Evolutionary conservation across 805 yeast genomes (phyloP).

Genomic region (Wickerhamomyces hampshirensis): DNA sequence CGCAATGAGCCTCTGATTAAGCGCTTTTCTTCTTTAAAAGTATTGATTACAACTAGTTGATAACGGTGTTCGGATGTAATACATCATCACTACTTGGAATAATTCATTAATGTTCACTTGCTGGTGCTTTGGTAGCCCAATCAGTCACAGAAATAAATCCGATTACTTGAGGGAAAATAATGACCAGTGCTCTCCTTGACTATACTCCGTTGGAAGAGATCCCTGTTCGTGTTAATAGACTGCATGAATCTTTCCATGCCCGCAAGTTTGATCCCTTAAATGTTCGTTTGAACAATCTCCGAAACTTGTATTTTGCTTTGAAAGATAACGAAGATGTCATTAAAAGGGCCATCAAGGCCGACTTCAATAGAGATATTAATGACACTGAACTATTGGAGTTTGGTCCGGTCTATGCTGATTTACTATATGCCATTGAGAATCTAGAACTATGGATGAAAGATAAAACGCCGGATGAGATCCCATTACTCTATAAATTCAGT

Average conservation of each 20-base stretch:
- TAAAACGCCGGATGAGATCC: constrained; percentile 23
- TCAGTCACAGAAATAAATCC: too few species aligned
- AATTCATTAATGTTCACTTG: neutral
- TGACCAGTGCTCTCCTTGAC: constrained; percentile 23
- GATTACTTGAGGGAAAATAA: too few species aligned
- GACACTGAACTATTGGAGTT: constrained; percentile 66
- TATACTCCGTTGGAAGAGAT: constrained; percentile 48
- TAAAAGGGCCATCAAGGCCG: constrained; percentile 54
- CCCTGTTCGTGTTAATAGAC: constrained; percentile 37
- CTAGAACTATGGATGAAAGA: constrained; percentile 61
- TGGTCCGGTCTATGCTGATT: constrained; percentile 45
- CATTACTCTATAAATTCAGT: constrained; percentile 16
- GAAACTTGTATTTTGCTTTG: constrained; percentile 61
- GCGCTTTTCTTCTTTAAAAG: too few species aligned
- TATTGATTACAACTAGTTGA: too few species aligned
- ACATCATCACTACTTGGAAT: too few species aligned
- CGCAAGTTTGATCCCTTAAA: constrained; percentile 40
- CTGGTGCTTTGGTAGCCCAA: too few species aligned
- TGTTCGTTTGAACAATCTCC: constrained; percentile 55
- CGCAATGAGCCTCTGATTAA: too few species aligned
- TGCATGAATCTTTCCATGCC: constrained; percentile 37
- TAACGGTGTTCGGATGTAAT: neutral
- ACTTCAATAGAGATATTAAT: constrained; percentile 57
- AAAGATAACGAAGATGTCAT: constrained; percentile 53
- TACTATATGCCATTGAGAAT: constrained; percentile 52